A percentile compares a stretch with the other conserved stretches of the same genome.
phyloP scores from a whole-genome alignment of 768 basidiomycete species.

The Ramaria sp. region DNA sequence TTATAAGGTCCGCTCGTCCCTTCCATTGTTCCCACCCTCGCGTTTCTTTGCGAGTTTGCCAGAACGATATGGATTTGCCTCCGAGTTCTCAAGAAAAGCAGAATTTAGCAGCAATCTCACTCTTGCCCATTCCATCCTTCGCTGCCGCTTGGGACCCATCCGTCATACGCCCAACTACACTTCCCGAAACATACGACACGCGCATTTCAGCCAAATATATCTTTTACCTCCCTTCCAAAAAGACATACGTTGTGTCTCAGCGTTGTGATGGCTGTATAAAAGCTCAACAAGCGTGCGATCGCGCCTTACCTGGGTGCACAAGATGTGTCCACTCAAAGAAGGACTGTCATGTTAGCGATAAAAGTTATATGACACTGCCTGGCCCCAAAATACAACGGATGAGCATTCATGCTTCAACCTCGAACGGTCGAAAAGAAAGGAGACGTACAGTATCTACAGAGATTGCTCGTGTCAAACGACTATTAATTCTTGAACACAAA shows the following conservation, averaged over 20 bases:
- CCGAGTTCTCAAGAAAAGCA: background rate
- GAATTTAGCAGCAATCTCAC: background rate
- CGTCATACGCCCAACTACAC: background rate
- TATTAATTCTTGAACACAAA: background rate
- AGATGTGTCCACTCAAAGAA: background rate
- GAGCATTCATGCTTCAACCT: background rate
- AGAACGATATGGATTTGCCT: background rate
- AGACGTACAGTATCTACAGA: background rate
- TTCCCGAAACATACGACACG: conserved; percentile 1
- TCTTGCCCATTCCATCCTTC: background rate
- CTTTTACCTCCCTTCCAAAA: background rate
- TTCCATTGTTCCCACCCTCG: too few species aligned
- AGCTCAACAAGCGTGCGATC: background rate
- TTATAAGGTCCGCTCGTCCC: too few species aligned
- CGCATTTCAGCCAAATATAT: background rate
- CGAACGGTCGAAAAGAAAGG: background rate
- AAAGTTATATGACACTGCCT: background rate
- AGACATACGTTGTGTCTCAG: background rate
- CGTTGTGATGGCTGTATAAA: background rate
- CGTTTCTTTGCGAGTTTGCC: too few species aligned
- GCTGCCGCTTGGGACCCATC: background rate
- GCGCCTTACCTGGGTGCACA: background rate
- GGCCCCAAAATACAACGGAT: background rate
- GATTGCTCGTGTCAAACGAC: background rate
- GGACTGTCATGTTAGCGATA: background rate